A percentile compares a stretch with the other conserved stretches of the same genome.
Conservation (phyloP, 108 stramenopile genomes). For the Conticribra weissflogii region DNA sequence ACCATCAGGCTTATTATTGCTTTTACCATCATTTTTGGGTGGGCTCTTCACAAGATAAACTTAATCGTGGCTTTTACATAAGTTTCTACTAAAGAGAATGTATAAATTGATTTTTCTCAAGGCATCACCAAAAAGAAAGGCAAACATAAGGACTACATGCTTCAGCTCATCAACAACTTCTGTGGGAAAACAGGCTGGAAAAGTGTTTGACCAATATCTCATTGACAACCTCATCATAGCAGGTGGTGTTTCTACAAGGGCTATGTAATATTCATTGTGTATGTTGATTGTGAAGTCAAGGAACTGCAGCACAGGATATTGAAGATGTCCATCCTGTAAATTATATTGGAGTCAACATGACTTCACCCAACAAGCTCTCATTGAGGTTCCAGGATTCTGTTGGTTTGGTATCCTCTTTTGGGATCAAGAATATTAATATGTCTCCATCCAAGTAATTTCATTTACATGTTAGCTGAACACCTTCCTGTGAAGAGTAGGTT, state of each 20-base stretch:
- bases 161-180: constrained; percentile 17
- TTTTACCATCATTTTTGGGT: neutral
- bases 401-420: neutral
- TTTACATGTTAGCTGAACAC: neutral
- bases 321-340: constrained; percentile 2
- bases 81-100: constrained; percentile 16
- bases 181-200: constrained; percentile 56
- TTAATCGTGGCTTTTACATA: constrained; percentile 29
- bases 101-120: constrained; percentile 30
- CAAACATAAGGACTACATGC: constrained; percentile 8
- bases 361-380: neutral
- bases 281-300: constrained; percentile 30
- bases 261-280: constrained; percentile 39
- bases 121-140: constrained; percentile 11
- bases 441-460: neutral
- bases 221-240: constrained; percentile 2
- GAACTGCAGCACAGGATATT: neutral
- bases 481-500: constrained; percentile 7
- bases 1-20: constrained; percentile 7
- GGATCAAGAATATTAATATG: neutral
- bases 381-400: neutral
- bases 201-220: constrained; percentile 48
- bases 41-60: constrained; percentile 12
- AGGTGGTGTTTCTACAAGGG: constrained; percentile 52
- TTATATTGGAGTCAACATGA: constrained; percentile 52